Evolutionary conservation across 305 asterid species (phyloP), one percentile per base, ranked within the genome.

Genomic region (Stenogyne calaminthoides): DNA sequence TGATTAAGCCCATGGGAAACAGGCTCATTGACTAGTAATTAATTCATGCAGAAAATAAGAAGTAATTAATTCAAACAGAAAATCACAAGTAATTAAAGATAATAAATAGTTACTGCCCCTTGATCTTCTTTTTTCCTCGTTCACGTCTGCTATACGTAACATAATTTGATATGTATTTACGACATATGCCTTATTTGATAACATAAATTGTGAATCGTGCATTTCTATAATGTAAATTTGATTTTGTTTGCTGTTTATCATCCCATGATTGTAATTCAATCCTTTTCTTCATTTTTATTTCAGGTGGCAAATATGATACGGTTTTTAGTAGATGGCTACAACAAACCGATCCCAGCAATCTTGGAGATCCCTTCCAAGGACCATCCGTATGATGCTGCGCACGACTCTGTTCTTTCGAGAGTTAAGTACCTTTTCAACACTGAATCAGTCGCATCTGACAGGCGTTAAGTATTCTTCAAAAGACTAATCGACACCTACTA

Each of bases 291-390:
- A 69, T 59, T 52, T 19, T 8, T 4, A 32, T 69, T 79, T 67
- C 87, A 93, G 97, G 94, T 94, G 55, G 97, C 96, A 69, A 91
- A 91, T 69, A 91, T 90, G 97, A 80, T 90, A 70, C 82, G 99
- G 75, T 89, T 94, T 81, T 56, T 89, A 63, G 97, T 94, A 12
- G 99, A 94, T 84, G 84, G 99, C 87, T 94, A 94, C 69, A 91
- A 94, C 84, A 89, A 87, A 70, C 97, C 96, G 25, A 77, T 94
- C 74, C 97, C 99, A 18, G 99, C 97, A 72, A 94, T 91, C 78
- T 49, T 94, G 81, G 97, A 94, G 89, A 94, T 94, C 64, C 99
- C 97, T 16, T 94, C 99, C 56, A 94, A 94, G 95, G 97, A 91
- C 82, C 97, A 91, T 47, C 99, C 97, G 0, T 91, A 91, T 27